Evolutionary conservation across 306 rosid species (phyloP).

Genomic region (Geum urbanum): DNA sequence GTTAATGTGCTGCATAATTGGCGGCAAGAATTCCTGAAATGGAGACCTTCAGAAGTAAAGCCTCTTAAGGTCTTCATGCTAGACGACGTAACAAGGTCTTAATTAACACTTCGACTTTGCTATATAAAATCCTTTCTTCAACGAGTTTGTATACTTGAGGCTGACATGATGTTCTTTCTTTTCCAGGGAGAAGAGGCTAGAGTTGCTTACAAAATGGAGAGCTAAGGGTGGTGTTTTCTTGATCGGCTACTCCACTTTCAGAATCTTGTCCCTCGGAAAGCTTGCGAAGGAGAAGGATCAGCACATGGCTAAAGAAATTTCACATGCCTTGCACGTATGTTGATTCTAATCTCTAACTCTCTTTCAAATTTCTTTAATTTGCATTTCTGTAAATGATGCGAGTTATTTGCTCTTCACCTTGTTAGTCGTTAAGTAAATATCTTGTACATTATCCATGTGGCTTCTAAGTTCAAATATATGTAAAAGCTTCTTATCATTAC

Average conservation of each 20-base stretch:
- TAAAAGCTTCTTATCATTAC: not conserved
- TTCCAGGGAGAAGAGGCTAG: constrained; percentile 77
- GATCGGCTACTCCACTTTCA: constrained; percentile 83
- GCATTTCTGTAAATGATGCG: not conserved
- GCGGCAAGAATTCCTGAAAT: constrained; percentile 89
- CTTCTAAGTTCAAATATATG: not conserved
- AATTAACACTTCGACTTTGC: not conserved
- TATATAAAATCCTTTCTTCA: not conserved
- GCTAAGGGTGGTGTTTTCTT: constrained; percentile 87
- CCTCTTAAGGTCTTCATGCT: constrained; percentile 80
- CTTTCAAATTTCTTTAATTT: constrained; percentile 1
- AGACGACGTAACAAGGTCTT: constrained; percentile 85
- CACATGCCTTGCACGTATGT: constrained; percentile 73
- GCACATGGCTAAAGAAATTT: constrained; percentile 63
- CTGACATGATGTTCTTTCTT: constrained; percentile 31
- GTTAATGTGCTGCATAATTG: constrained; percentile 96
- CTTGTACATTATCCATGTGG: not conserved
- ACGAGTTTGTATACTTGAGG: constrained; percentile 2
- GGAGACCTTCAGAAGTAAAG: constrained; percentile 87
- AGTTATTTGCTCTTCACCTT: not conserved
- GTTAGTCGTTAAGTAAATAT: not conserved
- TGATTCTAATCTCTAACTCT: not conserved
- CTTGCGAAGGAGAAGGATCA: constrained; percentile 82
- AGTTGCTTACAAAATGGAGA: constrained; percentile 83
- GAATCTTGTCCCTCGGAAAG: constrained; percentile 81